A percentile compares a stretch with the other conserved stretches of the same genome.
Conservation (phyloP, 1,139 yeast species). For the Blastobotrys elegans region DNA sequence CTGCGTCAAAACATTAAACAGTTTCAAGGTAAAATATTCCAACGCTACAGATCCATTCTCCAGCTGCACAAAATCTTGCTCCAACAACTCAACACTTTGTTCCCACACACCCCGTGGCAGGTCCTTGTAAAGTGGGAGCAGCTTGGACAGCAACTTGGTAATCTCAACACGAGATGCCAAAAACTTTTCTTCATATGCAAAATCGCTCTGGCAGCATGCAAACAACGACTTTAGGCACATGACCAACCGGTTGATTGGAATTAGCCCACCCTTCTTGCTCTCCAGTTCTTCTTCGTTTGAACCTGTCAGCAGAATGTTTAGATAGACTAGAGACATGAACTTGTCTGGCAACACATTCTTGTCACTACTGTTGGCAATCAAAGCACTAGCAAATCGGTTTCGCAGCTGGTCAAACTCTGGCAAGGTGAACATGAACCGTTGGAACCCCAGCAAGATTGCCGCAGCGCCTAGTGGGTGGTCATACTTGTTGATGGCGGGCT, state of each 20-base stretch:
- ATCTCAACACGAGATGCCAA: constrained; percentile 48
- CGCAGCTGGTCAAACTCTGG: constrained; percentile 44
- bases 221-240: constrained; percentile 53
- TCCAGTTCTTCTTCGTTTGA: constrained; percentile 22
- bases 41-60: constrained; percentile 34
- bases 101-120: constrained; percentile 27
- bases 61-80: constrained; percentile 34
- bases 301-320: constrained; percentile 44
- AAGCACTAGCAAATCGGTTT: constrained; percentile 58
- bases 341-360: not conserved
- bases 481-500: constrained; percentile 7
- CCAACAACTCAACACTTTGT: constrained; percentile 20
- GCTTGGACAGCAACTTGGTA: constrained; percentile 43
- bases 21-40: constrained; percentile 45
- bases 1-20: constrained; percentile 36
- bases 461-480: constrained; percentile 17
- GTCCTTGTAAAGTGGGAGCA: constrained; percentile 35
- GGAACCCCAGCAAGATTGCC: constrained; percentile 19
- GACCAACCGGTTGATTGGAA: constrained; percentile 35
- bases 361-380: constrained; percentile 33
- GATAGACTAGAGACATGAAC: constrained; percentile 44
- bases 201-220: constrained; percentile 57
- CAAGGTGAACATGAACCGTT: constrained; percentile 13
- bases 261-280: constrained; percentile 6
- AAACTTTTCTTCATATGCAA: constrained; percentile 55